Percentiles rank a stretch among this genome's conserved stretches.
Evolutionary conservation across 2,329 filamentous ascomycete genomes (phyloP).

Genomic region (Graphilbum fragrans): DNA sequence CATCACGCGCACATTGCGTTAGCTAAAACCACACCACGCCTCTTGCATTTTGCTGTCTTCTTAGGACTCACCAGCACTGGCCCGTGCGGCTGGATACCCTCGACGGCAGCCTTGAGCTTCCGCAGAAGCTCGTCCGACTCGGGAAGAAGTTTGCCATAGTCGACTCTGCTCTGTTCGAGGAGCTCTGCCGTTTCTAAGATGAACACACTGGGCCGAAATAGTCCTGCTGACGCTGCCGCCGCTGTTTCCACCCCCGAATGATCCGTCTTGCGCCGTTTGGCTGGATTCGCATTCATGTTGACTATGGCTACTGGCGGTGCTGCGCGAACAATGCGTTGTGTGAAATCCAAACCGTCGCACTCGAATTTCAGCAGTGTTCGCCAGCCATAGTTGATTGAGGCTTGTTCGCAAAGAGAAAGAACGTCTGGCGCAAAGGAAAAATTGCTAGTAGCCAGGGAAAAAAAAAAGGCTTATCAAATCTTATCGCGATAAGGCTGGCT

Average conservation of each 20-base stretch:
- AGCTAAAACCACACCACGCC: no score
- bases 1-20: no score
- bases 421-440: neutral
- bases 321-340: no score
- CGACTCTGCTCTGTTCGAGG: slow-evolving; percentile 38
- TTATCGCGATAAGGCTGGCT: neutral
- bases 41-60: no score
- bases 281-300: slow-evolving; percentile 19
- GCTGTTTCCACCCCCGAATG: slow-evolving; percentile 9
- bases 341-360: neutral
- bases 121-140: slow-evolving; percentile 37
- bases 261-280: slow-evolving; percentile 21
- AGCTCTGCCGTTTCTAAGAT: slow-evolving; percentile 49
- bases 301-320: no score
- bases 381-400: neutral
- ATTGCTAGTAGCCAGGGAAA: neutral
- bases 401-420: neutral
- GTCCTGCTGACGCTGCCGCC: slow-evolving; percentile 17
- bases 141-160: slow-evolving; percentile 35
- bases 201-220: slow-evolving; percentile 35
- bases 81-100: slow-evolving; percentile 35
- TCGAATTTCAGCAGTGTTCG: no score
- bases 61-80: slow-evolving; percentile 37
- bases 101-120: slow-evolving; percentile 38
- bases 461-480: neutral